Percentiles rank a stretch among this genome's conserved stretches.
Conservation (phyloP, 176 grass and related monocot species). For the Themeda triandra region DNA sequence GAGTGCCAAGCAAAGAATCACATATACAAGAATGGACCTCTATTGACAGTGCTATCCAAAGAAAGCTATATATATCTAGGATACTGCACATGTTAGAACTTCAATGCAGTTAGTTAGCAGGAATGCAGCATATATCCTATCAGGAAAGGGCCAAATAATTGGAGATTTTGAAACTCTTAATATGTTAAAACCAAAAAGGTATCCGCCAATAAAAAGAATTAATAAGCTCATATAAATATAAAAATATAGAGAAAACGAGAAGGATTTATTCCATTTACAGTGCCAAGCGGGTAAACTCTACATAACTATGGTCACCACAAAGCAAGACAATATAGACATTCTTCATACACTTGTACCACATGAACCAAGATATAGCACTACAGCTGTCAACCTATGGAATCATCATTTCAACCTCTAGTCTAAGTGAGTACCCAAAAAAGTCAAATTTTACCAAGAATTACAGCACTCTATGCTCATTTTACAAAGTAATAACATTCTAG, state of each 20-base stretch:
- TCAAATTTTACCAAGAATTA: neutral
- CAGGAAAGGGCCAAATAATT: neutral
- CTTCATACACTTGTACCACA: neutral
- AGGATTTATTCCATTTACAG: neutral
- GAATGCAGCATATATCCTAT: neutral
- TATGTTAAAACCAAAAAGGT: neutral
- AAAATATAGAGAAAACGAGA: neutral
- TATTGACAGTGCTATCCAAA: neutral
- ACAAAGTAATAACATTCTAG: conserved; percentile 7
- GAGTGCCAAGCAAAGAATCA: neutral
- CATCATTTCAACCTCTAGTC: neutral
- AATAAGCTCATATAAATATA: neutral
- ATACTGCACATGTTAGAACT: neutral
- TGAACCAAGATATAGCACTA: neutral
- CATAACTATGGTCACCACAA: neutral
- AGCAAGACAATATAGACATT: neutral
- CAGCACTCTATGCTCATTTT: neutral
- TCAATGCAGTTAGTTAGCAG: neutral
- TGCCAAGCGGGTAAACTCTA: neutral
- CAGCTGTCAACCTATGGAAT: neutral
- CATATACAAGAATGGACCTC: neutral
- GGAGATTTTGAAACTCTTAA: neutral
- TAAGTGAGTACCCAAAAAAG: neutral
- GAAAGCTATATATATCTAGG: neutral
- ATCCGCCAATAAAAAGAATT: neutral